phyloP scores from a whole-genome alignment of 495 filamentous ascomycete species.

The Aspergillus asperescens region DNA sequence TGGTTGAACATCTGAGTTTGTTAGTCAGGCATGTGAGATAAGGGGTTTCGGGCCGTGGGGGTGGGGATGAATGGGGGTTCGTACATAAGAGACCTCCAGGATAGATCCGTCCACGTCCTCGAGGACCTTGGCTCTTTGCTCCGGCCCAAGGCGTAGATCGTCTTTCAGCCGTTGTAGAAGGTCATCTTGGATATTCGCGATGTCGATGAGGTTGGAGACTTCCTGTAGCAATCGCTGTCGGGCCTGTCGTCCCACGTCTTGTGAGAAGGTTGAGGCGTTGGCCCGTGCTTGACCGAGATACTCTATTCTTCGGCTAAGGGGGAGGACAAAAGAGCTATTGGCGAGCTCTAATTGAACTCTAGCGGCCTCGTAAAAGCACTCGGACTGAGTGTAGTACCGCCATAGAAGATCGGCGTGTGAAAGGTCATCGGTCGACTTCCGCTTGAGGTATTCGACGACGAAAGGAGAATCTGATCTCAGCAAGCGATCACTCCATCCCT shows the following conservation, averaged over 20 bases:
- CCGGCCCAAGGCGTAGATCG: conserved; percentile 59
- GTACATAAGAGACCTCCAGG: conserved; percentile 65
- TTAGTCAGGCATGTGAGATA: conserved; percentile 1
- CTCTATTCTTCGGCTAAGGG: conserved; percentile 73
- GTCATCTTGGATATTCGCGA: conserved; percentile 93
- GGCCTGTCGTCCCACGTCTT: conserved; percentile 64
- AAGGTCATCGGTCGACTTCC: conserved; percentile 60
- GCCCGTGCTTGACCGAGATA: conserved; percentile 83
- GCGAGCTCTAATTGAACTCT: conserved; percentile 79
- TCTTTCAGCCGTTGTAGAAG: conserved; percentile 71
- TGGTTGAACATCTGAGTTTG: conserved; percentile 72
- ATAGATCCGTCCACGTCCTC: conserved; percentile 67
- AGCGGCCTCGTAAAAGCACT: conserved; percentile 78
- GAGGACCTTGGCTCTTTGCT: conserved; percentile 56
- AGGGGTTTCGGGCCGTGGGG: background rate
- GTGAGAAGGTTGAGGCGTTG: conserved; percentile 72
- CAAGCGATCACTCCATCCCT: conserved; percentile 76
- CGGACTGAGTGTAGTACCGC: conserved; percentile 75
- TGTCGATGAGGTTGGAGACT: conserved; percentile 79
- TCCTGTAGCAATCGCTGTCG: conserved; percentile 75
- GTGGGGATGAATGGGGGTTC: conserved; percentile 22
- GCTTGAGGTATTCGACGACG: conserved; percentile 80
- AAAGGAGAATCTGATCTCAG: conserved; percentile 76
- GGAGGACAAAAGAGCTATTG: conserved; percentile 68
- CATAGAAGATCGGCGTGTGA: conserved; percentile 87